Evolutionary conservation across 805 yeast species (phyloP).

Genomic region (Ogataea methylovora): DNA sequence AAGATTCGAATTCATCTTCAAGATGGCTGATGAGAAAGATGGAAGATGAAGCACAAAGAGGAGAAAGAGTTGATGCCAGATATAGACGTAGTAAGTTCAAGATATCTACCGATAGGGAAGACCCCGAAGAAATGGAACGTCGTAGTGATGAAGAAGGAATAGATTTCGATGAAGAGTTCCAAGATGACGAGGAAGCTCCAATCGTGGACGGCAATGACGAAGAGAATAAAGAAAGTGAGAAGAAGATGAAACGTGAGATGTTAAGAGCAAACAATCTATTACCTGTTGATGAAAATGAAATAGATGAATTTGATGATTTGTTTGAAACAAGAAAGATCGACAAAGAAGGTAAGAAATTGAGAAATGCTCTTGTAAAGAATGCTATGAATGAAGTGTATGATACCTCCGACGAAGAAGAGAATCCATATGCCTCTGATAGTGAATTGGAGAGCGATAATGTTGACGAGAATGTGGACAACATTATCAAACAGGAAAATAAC

Average conservation of each 20-base stretch:
- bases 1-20: slow-evolving; percentile 63
- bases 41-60: slow-evolving; percentile 54
- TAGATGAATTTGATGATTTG: slow-evolving; percentile 51
- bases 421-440: slow-evolving; percentile 74
- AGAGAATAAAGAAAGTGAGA: slow-evolving; percentile 85
- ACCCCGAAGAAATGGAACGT: slow-evolving; percentile 27
- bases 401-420: slow-evolving; percentile 67
- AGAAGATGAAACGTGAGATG: slow-evolving; percentile 78
- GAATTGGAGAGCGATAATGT: slow-evolving; percentile 49
- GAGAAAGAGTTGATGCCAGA: slow-evolving; percentile 43
- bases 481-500: slow-evolving; percentile 29
- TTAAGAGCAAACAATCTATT: slow-evolving; percentile 68
- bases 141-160: slow-evolving; percentile 69
- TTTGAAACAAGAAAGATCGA: slow-evolving; percentile 69
- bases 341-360: slow-evolving; percentile 81
- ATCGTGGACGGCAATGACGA: slow-evolving; percentile 91
- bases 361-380: slow-evolving; percentile 75
- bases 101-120: slow-evolving; percentile 21
- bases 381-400: slow-evolving; percentile 88
- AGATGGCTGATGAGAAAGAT: slow-evolving; percentile 95
- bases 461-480: slow-evolving; percentile 22
- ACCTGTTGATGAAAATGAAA: slow-evolving; percentile 50
- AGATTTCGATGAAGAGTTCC: slow-evolving; percentile 95
- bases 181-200: slow-evolving; percentile 98
- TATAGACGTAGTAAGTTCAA: slow-evolving; percentile 33